Evolutionary conservation across 495 filamentous ascomycete species (phyloP).

Genomic region (Collariella sp.): DNA sequence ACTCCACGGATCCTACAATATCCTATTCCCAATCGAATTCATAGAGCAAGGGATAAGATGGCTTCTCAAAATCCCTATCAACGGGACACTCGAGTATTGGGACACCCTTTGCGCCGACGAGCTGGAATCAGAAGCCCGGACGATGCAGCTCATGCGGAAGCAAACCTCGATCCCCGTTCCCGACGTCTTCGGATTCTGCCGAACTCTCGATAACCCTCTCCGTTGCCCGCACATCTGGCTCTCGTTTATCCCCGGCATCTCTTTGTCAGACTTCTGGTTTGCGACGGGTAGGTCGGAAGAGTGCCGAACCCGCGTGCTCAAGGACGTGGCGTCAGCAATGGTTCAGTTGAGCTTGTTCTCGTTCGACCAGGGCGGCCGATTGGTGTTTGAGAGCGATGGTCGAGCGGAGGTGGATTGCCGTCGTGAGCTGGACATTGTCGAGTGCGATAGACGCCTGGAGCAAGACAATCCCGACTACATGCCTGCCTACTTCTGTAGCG

Average conservation of each 20-base stretch:
- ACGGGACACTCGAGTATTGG: not conserved
- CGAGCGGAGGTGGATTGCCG: not conserved
- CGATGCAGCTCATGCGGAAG: slow-evolving; percentile 2
- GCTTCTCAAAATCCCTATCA: slow-evolving; percentile 1
- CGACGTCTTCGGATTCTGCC: slow-evolving; percentile 1
- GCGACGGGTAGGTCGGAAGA: not conserved
- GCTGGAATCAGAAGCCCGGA: slow-evolving; percentile 3
- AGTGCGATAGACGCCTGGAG: not conserved
- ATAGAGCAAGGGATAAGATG: not conserved
- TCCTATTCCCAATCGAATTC: not conserved
- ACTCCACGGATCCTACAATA: not conserved
- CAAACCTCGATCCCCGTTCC: not conserved
- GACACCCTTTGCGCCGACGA: slow-evolving; percentile 1
- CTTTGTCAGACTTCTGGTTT: slow-evolving; percentile 3
- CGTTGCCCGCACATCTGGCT: slow-evolving; percentile 2
- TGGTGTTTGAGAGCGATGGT: not conserved
- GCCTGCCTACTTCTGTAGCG: not conserved
- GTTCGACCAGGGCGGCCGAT: not conserved
- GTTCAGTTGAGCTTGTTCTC: not conserved
- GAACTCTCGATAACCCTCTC: slow-evolving; percentile 1
- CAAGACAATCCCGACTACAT: not conserved
- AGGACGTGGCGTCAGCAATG: not conserved
- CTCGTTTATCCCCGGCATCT: slow-evolving; percentile 1
- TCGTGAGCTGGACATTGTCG: not conserved
- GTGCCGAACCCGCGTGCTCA: not conserved